These are phyloP conservation scores for Candida gigantensis DNA, from an alignment of 1,139 yeast species.

Conservation along the genomic window DNA sequence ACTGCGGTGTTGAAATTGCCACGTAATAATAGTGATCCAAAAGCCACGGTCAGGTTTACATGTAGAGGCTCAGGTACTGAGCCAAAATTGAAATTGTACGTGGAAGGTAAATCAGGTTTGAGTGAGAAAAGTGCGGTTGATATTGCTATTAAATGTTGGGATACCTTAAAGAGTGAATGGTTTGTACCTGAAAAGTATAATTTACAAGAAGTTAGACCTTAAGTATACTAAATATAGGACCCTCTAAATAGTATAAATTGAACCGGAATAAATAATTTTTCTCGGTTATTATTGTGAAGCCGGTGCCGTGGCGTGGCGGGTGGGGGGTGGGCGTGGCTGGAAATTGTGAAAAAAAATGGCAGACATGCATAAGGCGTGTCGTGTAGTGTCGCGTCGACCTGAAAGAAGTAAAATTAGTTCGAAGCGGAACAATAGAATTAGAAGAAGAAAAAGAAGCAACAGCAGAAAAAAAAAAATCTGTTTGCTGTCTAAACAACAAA, in stretches of 20 bases:
- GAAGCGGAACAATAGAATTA: too few species aligned
- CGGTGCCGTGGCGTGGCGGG: too few species aligned
- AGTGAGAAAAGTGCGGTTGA: constrained; percentile 45
- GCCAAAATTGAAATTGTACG: constrained; percentile 89
- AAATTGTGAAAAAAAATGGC: too few species aligned
- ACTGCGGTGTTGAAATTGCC: constrained; percentile 49
- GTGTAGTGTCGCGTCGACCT: too few species aligned
- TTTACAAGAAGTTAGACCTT: constrained; percentile 30
- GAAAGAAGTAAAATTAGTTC: too few species aligned
- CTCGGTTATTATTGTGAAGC: too few species aligned
- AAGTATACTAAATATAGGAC: neutral
- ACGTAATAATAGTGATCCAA: constrained; percentile 17
- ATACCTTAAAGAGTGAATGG: constrained; percentile 55
- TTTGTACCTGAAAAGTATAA: constrained; percentile 52
- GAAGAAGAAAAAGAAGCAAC: too few species aligned
- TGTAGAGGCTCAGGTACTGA: constrained; percentile 96
- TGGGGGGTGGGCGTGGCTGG: too few species aligned
- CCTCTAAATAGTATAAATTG: neutral
- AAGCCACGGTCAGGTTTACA: constrained; percentile 65
- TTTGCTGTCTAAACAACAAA: too few species aligned
- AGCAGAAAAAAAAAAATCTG: constrained; percentile 1
- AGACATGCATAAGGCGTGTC: too few species aligned
- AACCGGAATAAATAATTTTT: too few species aligned
- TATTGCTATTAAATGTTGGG: constrained; percentile 73
- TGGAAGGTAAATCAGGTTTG: constrained; percentile 64